Base-by-base conservation (phyloP, 2,329 filamentous ascomycete genomes). In the Colletotrichum echinochloae region DNA sequence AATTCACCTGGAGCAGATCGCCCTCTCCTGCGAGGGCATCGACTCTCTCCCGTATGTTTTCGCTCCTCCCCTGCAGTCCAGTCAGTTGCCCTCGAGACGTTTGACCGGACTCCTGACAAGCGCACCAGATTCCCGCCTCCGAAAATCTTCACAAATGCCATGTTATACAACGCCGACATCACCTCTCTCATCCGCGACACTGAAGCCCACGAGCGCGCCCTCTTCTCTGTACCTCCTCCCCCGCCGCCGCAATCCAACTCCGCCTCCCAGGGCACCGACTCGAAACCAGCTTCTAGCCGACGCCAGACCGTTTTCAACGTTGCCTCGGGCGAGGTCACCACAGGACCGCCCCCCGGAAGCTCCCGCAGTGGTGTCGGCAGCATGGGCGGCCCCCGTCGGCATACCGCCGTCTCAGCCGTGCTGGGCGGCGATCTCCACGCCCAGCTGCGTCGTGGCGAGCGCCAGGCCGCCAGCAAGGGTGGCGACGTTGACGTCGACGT, bases 151-250 rank as follows among this genome's bases (percentile, higher is more conserved):
- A 96, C 95, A 75, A 98, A 97, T 80, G 94, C 96, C 41, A 88
- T 99, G 48, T 90, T 98, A 59, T 91, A 92, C 66, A 91, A 91
- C 74, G 91, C 95, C 80, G 96, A 99, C 80, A 98, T 99, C 75
- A 98, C 96, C 5, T 89, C 93, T 16, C 85, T 99, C 57, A 98
- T 99, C 77, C 93, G 96, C 71, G 96, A 99, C 80, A 98, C 95
- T 4, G 96, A 99, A 81, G 84, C 92, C 28, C 95, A 98, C 82
- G 96, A 99, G 81, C 92, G 95, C 77, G 95, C 95, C 8, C 89
- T 99, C 23, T 99, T 98, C 84, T 97, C 95, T 46, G 91, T 97
- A 0, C 94, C 95, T 1, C 90, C 93, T 0, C 89, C 92, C 0
- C 86, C 83, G 6, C 87, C 93, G 0, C 89, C 92, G 0, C 86